Evolutionary conservation across 768 basidiomycete species (phyloP), one percentile per base, ranked within the genome.

Genomic region (Panellus pusillus): DNA sequence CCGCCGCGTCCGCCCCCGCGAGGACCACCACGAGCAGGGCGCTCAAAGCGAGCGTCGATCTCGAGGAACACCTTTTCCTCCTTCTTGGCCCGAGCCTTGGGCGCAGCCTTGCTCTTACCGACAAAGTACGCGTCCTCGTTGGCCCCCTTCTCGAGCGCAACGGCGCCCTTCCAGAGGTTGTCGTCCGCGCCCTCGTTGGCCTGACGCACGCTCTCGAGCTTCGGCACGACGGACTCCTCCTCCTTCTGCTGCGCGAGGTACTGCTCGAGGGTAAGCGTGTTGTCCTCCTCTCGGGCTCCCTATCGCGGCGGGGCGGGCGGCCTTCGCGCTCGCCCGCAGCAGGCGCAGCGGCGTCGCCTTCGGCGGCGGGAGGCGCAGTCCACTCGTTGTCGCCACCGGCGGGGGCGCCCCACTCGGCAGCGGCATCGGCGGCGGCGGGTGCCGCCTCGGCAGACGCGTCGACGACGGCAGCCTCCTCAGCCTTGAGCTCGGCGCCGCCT

Each of bases 1-100:
- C 76, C 76, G 43, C 79, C 78, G 56, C 84, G 75, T 49, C 75
- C 76, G 18, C 77, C 70, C 18, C 79, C 76, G 27, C 86, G 77
- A 55, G 80, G 79, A 24, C 82, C 81, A 54, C 83, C 82, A 59
- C 89, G 83, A n/a, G 77, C 68, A 49, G 92, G 92, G 61, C 87
- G 86, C 40, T 93, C 87, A 68, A 93, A 94, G 64, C 81, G 89
- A 50, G 85, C 90, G 14, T 97, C 93, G 69, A 98, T 91, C 67
- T 96, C 93, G 66, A 98, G 78, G 75, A 79, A 91, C 63, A 93
- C 83, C 72, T 96, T 97, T 71, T 93, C 91, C 63, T 91, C 86
- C 77, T 92, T 93, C 78, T 91, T 87, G 56, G 82, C 56, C 55
- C 84, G 83, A 43, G 77, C 59, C 74, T 91, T 93, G 70, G 80